These are phyloP conservation scores for Beauveria scarabaeidicola DNA, from an alignment of 2,329 filamentous ascomycete genomes.

Conservation along the genomic window DNA sequence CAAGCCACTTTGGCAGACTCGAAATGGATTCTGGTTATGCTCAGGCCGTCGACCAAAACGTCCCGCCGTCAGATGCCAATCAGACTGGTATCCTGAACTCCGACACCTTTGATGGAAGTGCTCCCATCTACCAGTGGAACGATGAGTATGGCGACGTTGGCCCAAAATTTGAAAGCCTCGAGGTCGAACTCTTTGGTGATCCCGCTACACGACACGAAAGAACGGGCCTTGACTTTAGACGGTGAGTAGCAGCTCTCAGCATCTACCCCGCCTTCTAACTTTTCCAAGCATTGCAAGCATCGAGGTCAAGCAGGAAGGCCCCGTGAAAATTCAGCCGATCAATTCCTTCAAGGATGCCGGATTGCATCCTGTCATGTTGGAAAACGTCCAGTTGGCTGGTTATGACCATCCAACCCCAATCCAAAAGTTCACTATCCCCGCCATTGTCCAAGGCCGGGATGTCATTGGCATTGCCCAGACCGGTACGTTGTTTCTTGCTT, in stretches of 20 bases:
- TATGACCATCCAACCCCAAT: conserved; percentile 76
- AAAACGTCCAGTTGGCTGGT: conserved; percentile 65
- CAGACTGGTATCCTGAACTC: not conserved
- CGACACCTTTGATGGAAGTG: conserved; percentile 41
- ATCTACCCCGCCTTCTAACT: conserved; percentile 17
- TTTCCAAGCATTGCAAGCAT: conserved; percentile 44
- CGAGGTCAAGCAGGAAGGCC: conserved; percentile 49
- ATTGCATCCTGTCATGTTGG: conserved; percentile 72
- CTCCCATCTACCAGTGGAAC: conserved; percentile 71
- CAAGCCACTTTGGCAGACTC: not conserved
- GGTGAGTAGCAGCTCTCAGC: conserved; percentile 33
- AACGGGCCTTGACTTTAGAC: conserved; percentile 54
- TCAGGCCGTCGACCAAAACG: not conserved
- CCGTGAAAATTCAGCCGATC: conserved; percentile 40
- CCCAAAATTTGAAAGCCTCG: conserved; percentile 60
- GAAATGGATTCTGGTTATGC: not conserved
- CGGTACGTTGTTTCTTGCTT: conserved; percentile 46
- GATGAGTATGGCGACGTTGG: conserved; percentile 83
- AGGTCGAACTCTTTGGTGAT: conserved; percentile 64
- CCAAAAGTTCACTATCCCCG: conserved; percentile 75
- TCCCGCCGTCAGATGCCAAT: conserved; percentile 8
- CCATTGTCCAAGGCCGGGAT: conserved; percentile 68
- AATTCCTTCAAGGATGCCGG: conserved; percentile 64
- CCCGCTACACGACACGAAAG: conserved; percentile 39
- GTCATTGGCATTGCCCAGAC: conserved; percentile 88